phyloP scores from a whole-genome alignment of 2,329 filamentous ascomycete genomes.

The Fusarium sp. region DNA sequence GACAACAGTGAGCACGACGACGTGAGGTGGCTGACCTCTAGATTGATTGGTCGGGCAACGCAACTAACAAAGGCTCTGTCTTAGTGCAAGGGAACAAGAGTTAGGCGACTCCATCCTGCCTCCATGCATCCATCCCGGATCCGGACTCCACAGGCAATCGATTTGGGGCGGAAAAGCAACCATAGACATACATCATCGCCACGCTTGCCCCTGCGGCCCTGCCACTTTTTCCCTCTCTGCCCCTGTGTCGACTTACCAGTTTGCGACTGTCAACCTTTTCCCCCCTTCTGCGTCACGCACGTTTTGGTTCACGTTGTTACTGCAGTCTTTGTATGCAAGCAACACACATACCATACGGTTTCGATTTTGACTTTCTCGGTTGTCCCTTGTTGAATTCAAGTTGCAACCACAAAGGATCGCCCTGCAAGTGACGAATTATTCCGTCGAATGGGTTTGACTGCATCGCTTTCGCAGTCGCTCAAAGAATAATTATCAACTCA shows the following conservation, averaged over 20 bases:
- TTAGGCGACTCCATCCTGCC: slow-evolving; percentile 41
- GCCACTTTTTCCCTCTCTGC: slow-evolving; percentile 40
- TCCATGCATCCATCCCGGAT: slow-evolving; percentile 48
- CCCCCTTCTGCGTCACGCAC: slow-evolving; percentile 30
- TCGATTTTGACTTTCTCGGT: slow-evolving; percentile 26
- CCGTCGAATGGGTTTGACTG: slow-evolving; percentile 7
- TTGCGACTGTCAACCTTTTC: slow-evolving; percentile 33
- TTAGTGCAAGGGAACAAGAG: slow-evolving; percentile 36
- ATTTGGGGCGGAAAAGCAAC: slow-evolving; percentile 48
- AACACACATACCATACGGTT: slow-evolving; percentile 1
- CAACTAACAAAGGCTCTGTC: slow-evolving; percentile 43
- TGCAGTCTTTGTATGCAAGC: neutral
- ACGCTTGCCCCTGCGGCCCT: slow-evolving; percentile 46
- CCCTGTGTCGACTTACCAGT: slow-evolving; percentile 38
- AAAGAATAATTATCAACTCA: slow-evolving; percentile 6
- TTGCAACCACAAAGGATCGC: slow-evolving; percentile 7
- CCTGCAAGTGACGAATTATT: slow-evolving; percentile 5
- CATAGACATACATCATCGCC: slow-evolving; percentile 49
- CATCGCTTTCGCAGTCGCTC: slow-evolving; percentile 18
- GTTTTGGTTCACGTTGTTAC: neutral
- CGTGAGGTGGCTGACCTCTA: slow-evolving; percentile 40
- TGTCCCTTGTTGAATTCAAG: slow-evolving; percentile 4
- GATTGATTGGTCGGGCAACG: slow-evolving; percentile 41
- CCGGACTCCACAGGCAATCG: slow-evolving; percentile 49
- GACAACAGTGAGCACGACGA: slow-evolving; percentile 33